Conservation (phyloP, 1,284 basidiomycete genomes). For the Leccinum insigne region DNA sequence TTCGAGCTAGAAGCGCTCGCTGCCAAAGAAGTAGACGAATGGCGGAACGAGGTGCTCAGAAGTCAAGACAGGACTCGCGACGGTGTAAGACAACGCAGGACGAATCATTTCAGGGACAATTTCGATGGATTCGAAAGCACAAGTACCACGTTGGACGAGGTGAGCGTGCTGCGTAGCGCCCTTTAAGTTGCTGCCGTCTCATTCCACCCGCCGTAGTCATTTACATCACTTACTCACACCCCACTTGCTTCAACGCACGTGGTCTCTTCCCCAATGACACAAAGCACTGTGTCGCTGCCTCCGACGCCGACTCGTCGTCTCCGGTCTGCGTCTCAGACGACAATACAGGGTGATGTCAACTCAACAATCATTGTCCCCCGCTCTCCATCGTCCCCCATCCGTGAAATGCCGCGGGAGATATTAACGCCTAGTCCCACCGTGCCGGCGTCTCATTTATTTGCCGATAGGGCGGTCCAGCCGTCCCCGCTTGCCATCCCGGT, state of each 20-base stretch:
- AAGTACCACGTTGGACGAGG: constrained; percentile 45
- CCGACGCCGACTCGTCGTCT: constrained; percentile 15
- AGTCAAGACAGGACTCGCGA: constrained; percentile 19
- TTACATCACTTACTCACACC: constrained; percentile 42
- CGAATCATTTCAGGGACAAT: constrained; percentile 5
- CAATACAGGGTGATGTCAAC: constrained; percentile 8
- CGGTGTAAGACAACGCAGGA: constrained; percentile 19
- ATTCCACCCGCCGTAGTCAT: constrained; percentile 34
- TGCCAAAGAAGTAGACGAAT: constrained; percentile 50
- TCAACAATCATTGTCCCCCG: constrained; percentile 1
- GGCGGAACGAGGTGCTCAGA: constrained; percentile 46
- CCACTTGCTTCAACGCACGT: constrained; percentile 51
- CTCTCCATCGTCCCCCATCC: background rate
- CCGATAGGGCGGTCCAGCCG: background rate
- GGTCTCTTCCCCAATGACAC: constrained; percentile 40
- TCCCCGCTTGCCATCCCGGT: constrained; percentile 15
- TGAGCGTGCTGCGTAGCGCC: constrained; percentile 22
- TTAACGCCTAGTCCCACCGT: background rate
- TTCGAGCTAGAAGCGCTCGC: constrained; percentile 55
- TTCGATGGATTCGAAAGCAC: constrained; percentile 24
- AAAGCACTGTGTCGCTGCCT: constrained; percentile 30
- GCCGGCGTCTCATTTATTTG: background rate
- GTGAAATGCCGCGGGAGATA: constrained; percentile 2
- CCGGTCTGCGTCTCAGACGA: constrained; percentile 25
- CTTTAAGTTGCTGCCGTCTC: background rate